Percentiles rank a stretch among this genome's conserved stretches.
These are phyloP conservation scores for Tricholoma saponaceum DNA, from an alignment of 768 basidiomycete genomes.

Conservation along the genomic window DNA sequence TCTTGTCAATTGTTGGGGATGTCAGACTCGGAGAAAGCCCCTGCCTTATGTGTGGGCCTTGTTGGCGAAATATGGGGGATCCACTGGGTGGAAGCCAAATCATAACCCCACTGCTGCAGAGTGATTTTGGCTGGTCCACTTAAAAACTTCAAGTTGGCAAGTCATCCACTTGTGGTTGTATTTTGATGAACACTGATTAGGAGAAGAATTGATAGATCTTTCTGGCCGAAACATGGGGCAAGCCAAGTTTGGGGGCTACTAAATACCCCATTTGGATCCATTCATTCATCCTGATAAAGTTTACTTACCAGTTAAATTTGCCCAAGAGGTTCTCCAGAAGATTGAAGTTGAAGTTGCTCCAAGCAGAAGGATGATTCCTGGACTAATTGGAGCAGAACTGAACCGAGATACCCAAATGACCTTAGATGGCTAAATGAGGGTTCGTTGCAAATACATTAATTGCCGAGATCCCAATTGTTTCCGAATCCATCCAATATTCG, in stretches of 20 bases:
- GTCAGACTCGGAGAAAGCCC: conserved; percentile 75
- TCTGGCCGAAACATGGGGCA: background rate
- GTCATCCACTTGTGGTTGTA: background rate
- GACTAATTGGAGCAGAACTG: too few species aligned
- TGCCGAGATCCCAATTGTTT: too few species aligned
- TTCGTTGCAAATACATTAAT: too few species aligned
- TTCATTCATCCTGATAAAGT: too few species aligned
- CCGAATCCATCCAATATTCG: too few species aligned
- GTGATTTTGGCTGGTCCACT: conserved; percentile 17
- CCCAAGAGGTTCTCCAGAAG: too few species aligned
- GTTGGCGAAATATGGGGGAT: conserved; percentile 69
- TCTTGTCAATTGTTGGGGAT: conserved; percentile 65
- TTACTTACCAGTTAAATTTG: too few species aligned
- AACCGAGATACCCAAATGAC: too few species aligned
- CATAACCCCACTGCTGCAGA: conserved; percentile 35
- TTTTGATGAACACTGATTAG: background rate
- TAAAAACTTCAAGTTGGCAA: background rate
- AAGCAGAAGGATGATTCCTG: too few species aligned
- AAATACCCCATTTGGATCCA: too few species aligned
- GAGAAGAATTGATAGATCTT: background rate
- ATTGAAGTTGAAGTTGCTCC: too few species aligned
- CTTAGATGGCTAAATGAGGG: too few species aligned
- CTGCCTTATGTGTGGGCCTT: conserved; percentile 65
- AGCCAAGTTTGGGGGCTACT: background rate
- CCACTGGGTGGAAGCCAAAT: conserved; percentile 47